Conservation (phyloP, 441 rosid species). For the Flueggea neowawraea region DNA sequence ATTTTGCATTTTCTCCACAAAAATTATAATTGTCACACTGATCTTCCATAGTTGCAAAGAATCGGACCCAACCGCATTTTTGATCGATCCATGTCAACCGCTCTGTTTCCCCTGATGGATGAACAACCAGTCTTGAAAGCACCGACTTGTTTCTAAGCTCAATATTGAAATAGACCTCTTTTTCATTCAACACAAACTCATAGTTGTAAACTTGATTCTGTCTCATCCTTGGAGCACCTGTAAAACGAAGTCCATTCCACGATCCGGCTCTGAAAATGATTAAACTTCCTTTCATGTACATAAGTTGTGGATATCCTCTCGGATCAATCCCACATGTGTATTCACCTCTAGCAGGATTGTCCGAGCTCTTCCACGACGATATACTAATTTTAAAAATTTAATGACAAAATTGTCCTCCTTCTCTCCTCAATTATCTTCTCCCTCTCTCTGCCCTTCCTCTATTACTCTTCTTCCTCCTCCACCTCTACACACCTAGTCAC, state of each 20-base stretch:
- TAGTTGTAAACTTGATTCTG: not conserved
- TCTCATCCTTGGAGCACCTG: slow-evolving; percentile 7
- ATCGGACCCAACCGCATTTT: not conserved
- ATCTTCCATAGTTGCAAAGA: not conserved
- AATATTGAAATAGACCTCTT: slow-evolving; percentile 16
- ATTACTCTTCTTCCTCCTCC: no score
- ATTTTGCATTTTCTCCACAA: slow-evolving; percentile 21
- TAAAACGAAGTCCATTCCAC: slow-evolving; percentile 23
- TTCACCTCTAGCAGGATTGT: not conserved
- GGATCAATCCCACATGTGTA: slow-evolving; percentile 3
- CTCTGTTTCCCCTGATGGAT: slow-evolving; percentile 5
- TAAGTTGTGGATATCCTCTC: slow-evolving; percentile 14
- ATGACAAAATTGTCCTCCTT: no score
- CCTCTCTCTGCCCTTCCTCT: no score
- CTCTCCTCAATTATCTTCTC: no score
- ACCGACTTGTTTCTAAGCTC: not conserved
- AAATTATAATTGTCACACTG: slow-evolving; percentile 18
- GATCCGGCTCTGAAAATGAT: slow-evolving; percentile 12
- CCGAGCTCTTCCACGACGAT: not conserved
- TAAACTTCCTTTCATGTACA: not conserved
- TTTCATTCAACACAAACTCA: slow-evolving; percentile 11
- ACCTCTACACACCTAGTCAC: no score
- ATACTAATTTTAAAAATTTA: no score
- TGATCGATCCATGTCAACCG: slow-evolving; percentile 3
- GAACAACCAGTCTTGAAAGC: slow-evolving; percentile 3